Base-by-base conservation (phyloP, 2,329 filamentous ascomycete genomes). In the Graphiopsis chlorocephala region DNA sequence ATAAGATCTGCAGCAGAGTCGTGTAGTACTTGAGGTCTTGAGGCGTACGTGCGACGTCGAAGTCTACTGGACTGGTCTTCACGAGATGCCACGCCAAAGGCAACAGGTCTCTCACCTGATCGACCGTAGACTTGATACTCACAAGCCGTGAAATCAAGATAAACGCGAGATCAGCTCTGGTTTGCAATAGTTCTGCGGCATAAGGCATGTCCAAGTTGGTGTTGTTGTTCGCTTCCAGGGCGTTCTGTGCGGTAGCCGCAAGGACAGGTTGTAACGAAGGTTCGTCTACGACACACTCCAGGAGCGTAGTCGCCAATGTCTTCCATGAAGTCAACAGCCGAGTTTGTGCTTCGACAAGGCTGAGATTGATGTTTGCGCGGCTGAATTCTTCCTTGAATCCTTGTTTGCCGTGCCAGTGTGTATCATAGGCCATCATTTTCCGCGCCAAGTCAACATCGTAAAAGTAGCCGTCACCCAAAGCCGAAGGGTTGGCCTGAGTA, bases 271-370 rank as follows among this genome's bases (percentile, higher is more conserved):
- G 86, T 4, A 94, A 81, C 26, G 83, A 80, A 45, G 80, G 76
- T 61, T 85, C 82, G 20, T 81, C 79, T 38, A 85, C 82, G 47
- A 84, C 80, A 63, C 71, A 73, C n/a, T 86, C 86, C 74, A 90
- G 92, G 57, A 99, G 84, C 73, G 97, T 94, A 58, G 95, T 84
- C 15, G 94, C 86, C 10, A 99, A 83, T 65, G 92, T 88, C 75
- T 96, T 93, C 92, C 94, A 98, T 63, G 92, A 90, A 71, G 92
- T 88, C 68, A 97, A 90, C 20, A 99, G 85, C 50, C 88, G 86
- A 69, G 95, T 89, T 80, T 99, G 93, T 26, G 94, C 91, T 76
- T 98, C 93, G 35, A 99, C 92, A 35, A 97, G 82, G 26, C 93
- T 96, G 61, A 99, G 77, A 76, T 99, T 98, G 67, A 90, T 81